Percentiles rank a stretch among this genome's conserved stretches.
Evolutionary conservation across 2,329 filamentous ascomycete species (phyloP).

Genomic region (Escovopsis sp.): DNA sequence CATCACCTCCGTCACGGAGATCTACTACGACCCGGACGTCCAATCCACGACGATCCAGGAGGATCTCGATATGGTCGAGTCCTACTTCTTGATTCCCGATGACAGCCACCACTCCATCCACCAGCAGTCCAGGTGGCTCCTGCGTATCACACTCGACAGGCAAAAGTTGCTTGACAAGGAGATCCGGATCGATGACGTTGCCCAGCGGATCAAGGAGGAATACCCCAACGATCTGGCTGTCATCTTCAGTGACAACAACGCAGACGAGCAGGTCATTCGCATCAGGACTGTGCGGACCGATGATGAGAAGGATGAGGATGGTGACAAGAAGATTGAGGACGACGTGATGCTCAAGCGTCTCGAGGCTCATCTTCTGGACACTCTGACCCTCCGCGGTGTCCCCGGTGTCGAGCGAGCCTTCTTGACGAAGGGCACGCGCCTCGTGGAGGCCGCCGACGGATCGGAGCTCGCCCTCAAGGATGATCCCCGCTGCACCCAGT

Average conservation of each 20-base stretch:
- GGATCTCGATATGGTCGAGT: conserved; percentile 88
- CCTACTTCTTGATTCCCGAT: conserved; percentile 88
- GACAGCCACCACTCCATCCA: conserved; percentile 47
- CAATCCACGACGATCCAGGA: conserved; percentile 71
- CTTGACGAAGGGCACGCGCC: conserved; percentile 64
- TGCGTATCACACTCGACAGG: conserved; percentile 84
- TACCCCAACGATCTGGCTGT: conserved; percentile 76
- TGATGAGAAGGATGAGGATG: conserved; percentile 58
- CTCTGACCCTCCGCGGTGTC: conserved; percentile 80
- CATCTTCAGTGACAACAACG: conserved; percentile 96
- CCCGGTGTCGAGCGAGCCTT: conserved; percentile 81
- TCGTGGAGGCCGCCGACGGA: conserved; percentile 54
- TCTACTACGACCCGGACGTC: conserved; percentile 93
- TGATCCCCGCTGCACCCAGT: conserved; percentile 67
- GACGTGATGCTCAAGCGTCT: conserved; percentile 88
- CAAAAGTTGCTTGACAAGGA: conserved; percentile 93
- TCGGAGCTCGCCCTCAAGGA: conserved; percentile 59
- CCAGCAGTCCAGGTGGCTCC: conserved; percentile 83
- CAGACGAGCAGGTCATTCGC: conserved; percentile 86
- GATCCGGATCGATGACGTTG: conserved; percentile 81
- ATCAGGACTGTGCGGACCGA: conserved; percentile 62
- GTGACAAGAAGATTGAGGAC: conserved; percentile 51
- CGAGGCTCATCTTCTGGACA: conserved; percentile 81
- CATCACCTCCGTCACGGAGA: conserved; percentile 82
- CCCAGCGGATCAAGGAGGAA: conserved; percentile 72